Evolutionary conservation across 495 filamentous ascomycete species (phyloP), one percentile per base, ranked within the genome.

Genomic region (Paragyromitra xinjiangensis): DNA sequence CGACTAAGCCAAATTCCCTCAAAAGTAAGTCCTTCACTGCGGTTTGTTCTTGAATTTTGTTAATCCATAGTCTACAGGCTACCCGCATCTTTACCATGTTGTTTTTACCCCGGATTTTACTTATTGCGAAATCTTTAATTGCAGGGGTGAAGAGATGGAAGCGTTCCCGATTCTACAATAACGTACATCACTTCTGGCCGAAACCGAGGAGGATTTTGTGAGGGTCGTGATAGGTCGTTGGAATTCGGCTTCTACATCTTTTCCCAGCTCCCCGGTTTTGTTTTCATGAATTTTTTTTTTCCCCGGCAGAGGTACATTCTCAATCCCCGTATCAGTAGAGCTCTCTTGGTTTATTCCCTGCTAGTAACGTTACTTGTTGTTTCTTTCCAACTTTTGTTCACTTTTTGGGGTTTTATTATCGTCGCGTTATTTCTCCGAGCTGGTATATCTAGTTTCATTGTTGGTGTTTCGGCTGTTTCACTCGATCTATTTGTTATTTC

Each of bases 51-150:
- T 44, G 7, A 19, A 22, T 42, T 12, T 22, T 39, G n/a, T 12
- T 64, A 64, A 64, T 16, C 19, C 19, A 22, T 7, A 61, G 7
- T 61, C 37, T 61, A 14, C 19, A 64, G 61, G 44, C 39, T 64
- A 64, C 0, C 37, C 12, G 8, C 19, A 1, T 64, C 22, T 64
- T 9, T 64, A 42, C 26, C 44, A 64, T 22, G 39, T 64, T 42
- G 39, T 64, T 26, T 64, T 64, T 44, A 22, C 61, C 29, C 16
- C 34, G 7, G 11, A 42, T 44, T 64, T 64, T 9, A 64, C 39
- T n/a, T 24, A 16, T 19, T 64, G 61, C 19, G 61, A 64, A 42
- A 64, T 64, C 39, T 19, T 64, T 64, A 64, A 42, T 44, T 64
- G 34, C n/a, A 16, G 6, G 42, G 61, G 61, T n/a, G 14, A n/a